Evolutionary conservation across 106 monocot genomes (phyloP).

Genomic region (Iris macrosiphon): DNA sequence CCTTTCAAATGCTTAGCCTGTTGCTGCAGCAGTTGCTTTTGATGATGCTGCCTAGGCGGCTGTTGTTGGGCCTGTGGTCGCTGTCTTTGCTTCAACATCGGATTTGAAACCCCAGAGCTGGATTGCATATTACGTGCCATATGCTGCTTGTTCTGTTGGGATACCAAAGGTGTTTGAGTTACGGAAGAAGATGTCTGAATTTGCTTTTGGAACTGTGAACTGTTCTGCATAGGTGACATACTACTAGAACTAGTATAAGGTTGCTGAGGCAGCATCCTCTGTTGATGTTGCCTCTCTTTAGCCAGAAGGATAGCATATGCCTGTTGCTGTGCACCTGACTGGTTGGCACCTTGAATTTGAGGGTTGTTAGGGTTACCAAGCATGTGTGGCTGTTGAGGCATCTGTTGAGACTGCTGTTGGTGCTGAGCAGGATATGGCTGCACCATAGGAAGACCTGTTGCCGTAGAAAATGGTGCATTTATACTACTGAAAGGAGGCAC

Average conservation of each 20-base stretch:
- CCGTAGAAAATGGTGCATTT: constrained; percentile 35
- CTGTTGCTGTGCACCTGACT: constrained; percentile 51
- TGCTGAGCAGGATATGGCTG: constrained; percentile 51
- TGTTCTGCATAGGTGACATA: constrained; percentile 30
- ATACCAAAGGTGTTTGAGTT: constrained; percentile 26
- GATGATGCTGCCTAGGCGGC: constrained; percentile 22
- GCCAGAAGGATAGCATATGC: constrained; percentile 55
- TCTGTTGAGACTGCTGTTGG: constrained; percentile 48
- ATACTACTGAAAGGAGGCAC: constrained; percentile 39
- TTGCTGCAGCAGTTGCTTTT: constrained; percentile 39
- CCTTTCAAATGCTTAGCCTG: constrained; percentile 54
- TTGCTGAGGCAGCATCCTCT: constrained; percentile 49
- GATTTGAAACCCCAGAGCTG: constrained; percentile 23
- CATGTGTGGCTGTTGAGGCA: constrained; percentile 41
- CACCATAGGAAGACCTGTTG: constrained; percentile 22
- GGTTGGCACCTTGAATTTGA: constrained; percentile 48
- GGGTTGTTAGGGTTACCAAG: constrained; percentile 44
- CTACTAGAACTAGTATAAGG: constrained; percentile 31
- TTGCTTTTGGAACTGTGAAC: constrained; percentile 46
- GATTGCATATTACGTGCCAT: constrained; percentile 29
- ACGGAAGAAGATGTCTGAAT: constrained; percentile 31
- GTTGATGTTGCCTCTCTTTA: constrained; percentile 70
- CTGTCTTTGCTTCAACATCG: constrained; percentile 63
- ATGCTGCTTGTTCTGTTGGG: constrained; percentile 48
- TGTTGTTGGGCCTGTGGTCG: constrained; percentile 45